Conservation (phyloP, 1,139 yeast genomes). For the Taphrina pruni region DNA sequence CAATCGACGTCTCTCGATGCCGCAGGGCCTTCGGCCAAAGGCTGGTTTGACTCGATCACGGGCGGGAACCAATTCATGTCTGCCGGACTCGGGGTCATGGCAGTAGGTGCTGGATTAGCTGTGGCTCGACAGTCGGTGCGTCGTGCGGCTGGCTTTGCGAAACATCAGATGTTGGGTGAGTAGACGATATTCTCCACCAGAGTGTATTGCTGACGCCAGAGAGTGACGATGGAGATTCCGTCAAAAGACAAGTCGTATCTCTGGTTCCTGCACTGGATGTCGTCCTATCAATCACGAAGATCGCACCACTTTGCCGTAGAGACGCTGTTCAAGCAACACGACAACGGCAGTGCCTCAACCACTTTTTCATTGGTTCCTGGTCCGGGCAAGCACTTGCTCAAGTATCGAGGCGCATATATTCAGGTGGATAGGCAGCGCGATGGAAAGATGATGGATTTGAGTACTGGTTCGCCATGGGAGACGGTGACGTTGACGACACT, state of each 20-base stretch:
- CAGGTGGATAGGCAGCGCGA: conserved; percentile 87
- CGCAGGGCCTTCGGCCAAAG: conserved; percentile 42
- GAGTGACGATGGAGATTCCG: conserved; percentile 83
- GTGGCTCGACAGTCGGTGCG: conserved; percentile 72
- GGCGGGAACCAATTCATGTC: conserved; percentile 41
- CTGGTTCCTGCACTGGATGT: conserved; percentile 98
- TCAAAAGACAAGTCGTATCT: conserved; percentile 90
- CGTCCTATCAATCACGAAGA: conserved; percentile 56
- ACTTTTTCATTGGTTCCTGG: conserved; percentile 95
- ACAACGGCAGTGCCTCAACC: conserved; percentile 87
- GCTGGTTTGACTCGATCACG: conserved; percentile 31
- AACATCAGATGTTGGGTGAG: conserved; percentile 74
- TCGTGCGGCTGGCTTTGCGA: conserved; percentile 68
- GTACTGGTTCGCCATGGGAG: conserved; percentile 92
- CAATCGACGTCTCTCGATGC: conserved; percentile 31
- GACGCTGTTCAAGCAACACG: conserved; percentile 85
- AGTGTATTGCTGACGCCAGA: conserved; percentile 1
- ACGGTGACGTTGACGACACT: conserved; percentile 90
- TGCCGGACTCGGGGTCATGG: conserved; percentile 69
- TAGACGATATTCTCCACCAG: no score
- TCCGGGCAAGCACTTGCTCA: conserved; percentile 89
- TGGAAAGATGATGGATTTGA: conserved; percentile 84
- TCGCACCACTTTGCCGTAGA: conserved; percentile 84
- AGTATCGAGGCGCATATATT: conserved; percentile 87
- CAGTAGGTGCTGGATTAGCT: conserved; percentile 85